These are phyloP conservation scores for Backusella tarrabulga DNA, from an alignment of 192 early-diverging fungal species.

Conservation along the genomic window DNA sequence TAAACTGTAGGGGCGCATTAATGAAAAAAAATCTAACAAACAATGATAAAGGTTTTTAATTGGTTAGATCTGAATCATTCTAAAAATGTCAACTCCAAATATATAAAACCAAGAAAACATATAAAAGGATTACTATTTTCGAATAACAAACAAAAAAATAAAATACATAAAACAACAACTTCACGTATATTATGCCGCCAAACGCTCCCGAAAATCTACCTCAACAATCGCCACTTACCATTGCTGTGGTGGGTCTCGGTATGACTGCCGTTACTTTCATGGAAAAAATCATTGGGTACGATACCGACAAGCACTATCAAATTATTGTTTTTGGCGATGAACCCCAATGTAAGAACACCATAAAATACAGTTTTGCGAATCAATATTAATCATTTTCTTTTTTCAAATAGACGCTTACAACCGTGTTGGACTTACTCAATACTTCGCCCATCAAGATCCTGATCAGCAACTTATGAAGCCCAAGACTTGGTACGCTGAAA, in stretches of 20 bases:
- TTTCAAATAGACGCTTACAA: constrained; percentile 58
- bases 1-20: not conserved
- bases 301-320: constrained; percentile 42
- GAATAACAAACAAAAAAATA: not conserved
- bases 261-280: constrained; percentile 69
- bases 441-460: constrained; percentile 52
- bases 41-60: not conserved
- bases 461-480: constrained; percentile 45
- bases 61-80: not conserved
- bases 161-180: not conserved
- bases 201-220: not conserved
- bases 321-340: constrained; percentile 58
- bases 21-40: not conserved
- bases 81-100: not conserved
- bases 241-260: constrained; percentile 66
- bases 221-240: not conserved
- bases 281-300: constrained; percentile 59
- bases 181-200: not conserved
- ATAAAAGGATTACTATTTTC: not conserved
- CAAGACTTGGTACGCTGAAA: constrained; percentile 51
- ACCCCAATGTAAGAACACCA: not conserved
- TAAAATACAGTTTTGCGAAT: not conserved
- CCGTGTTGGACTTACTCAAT: constrained; percentile 63
- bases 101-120: not conserved
- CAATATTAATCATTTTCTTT: not conserved